Base-by-base conservation (phyloP, 495 filamentous ascomycete genomes). In the Thermothielavioides terrestris region DNA sequence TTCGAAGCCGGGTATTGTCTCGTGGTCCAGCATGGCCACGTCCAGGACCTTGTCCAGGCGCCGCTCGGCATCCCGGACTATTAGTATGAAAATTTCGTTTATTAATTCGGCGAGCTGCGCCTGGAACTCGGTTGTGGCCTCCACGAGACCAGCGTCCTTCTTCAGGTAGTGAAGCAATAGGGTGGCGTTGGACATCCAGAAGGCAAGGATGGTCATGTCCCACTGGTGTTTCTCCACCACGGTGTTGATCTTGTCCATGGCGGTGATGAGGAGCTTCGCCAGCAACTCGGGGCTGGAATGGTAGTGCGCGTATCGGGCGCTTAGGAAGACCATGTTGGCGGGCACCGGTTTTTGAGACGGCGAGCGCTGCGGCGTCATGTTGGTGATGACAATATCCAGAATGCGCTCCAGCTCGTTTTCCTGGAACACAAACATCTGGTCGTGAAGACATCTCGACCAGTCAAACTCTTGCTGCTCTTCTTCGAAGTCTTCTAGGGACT, bases 351-450 rank as follows among this genome's bases (percentile, higher is more conserved):
- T 99, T 58, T 99, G 92, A 4, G 89, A 88, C 0, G 90, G 88
- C 18, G 91, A 95, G 52, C 92, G 77, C 66, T 96, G 90, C 0
- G 92, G 92, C 0, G 88, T 90, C 92, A 99, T 99, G 65, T 94
- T 89, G 49, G 92, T 97, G 60, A 99, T 94, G 59, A 96, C 82
- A 38, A 99, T 89, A 58, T 95, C 86, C 43, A 99, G 77, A 50
- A 97, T 95, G 46, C 82, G 79, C 43, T 86, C 83, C 39, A 99
- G 69, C 52, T 97, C 94, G 59, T 78, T 80, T 46, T 99, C 94
- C 68, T 97, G 94, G 64, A 99, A 97, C 21, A 99, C 92, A 59
- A 99, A 99, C 92, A 99, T 99, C 62, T 99, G 92, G 65, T 99
- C 92, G 61, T 95, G 89, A 37, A 95, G 71, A 68, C 92, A 99